phyloP scores from a whole-genome alignment of 2,329 filamentous ascomycete species.

The Penicillium sp. region DNA sequence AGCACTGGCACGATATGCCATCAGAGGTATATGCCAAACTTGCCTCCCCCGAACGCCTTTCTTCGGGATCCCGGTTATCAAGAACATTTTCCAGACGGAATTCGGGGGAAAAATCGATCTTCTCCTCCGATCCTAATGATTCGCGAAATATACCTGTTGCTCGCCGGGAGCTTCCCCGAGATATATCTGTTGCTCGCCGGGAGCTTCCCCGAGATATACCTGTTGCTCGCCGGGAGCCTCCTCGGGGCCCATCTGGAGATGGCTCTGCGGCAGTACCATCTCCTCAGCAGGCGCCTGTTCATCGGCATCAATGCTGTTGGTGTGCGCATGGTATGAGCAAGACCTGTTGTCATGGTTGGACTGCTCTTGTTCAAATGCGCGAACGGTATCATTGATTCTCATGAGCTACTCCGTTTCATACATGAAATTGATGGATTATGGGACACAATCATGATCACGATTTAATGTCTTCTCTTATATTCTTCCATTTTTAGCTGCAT shows the following conservation, averaged over 20 bases:
- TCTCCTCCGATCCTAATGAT: slow-evolving; percentile 1
- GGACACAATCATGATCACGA: background rate
- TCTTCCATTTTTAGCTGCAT: background rate
- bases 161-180: no score
- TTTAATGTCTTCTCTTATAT: background rate
- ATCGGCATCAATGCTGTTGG: slow-evolving; percentile 61
- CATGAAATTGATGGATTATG: background rate
- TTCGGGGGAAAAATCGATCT: slow-evolving; percentile 2
- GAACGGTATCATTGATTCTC: slow-evolving; percentile 51
- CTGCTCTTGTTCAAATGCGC: slow-evolving; percentile 64
- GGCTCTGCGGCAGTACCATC: background rate
- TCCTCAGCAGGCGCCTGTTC: slow-evolving; percentile 36
- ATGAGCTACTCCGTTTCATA: background rate
- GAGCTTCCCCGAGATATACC: no score
- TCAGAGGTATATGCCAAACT: slow-evolving; percentile 40
- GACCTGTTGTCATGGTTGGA: slow-evolving; percentile 67
- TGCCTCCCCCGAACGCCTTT: slow-evolving; percentile 25
- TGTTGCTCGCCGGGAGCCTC: no score
- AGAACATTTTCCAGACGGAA: slow-evolving; percentile 9
- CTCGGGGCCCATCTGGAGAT: background rate
- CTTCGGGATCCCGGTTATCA: slow-evolving; percentile 3
- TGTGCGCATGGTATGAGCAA: slow-evolving; percentile 70
- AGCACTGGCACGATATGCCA: slow-evolving; percentile 46
- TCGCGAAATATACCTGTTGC: background rate
- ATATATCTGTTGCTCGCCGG: no score